Base-by-base conservation (phyloP, 192 early-diverging fungal genomes). In the Coemansia asiatica region DNA sequence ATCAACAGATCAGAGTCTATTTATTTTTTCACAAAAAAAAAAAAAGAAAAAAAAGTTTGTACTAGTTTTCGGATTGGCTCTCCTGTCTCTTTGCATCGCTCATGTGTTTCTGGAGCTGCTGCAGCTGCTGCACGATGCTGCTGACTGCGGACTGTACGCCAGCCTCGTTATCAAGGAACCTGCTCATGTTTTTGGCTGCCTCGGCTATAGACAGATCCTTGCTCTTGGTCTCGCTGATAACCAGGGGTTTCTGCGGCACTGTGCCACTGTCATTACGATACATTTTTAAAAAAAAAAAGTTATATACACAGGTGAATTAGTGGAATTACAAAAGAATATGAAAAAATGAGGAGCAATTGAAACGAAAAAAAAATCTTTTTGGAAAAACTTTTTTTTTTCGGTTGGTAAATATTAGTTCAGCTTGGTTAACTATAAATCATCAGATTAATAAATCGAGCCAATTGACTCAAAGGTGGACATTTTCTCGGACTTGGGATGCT, bases 131-230 rank as follows among this genome's bases (percentile, higher is more conserved):
- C 25, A 62, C 46, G 27, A 61, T 31, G 28, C 65, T 60, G 59
- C 56, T 74, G 50, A 68, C 61, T 27, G 77, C 77, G 0, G 67
- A 60, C 65, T 80, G 77, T 1, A 62, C 61, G 25, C 77, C 77
- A 1, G 69, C 71, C 35, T 80, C 77, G 25, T 28, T 56, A 35
- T 50, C 59, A 15, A 80, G 54, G 31, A 80, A 65, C 48, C 55
- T 70, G 27, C 50, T 47, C 57, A 80, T 18, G 15, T 26, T 33
- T 15, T 67, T 60, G 25, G 23, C 48, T 13, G 63, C 72, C 7
- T 65, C 46, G 2, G 12, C 46, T 4, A 40, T 28, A 2, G 6
- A 35, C 12, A 74, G 12, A 4, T 65, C 53, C 48, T 71, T 68
- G 53, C 44, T 40, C 58, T 57, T 71, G 13, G 35, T 33, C 56